Base-by-base conservation (phyloP, 2,329 filamentous ascomycete species). In the Teratosphaeria gauchensis region DNA sequence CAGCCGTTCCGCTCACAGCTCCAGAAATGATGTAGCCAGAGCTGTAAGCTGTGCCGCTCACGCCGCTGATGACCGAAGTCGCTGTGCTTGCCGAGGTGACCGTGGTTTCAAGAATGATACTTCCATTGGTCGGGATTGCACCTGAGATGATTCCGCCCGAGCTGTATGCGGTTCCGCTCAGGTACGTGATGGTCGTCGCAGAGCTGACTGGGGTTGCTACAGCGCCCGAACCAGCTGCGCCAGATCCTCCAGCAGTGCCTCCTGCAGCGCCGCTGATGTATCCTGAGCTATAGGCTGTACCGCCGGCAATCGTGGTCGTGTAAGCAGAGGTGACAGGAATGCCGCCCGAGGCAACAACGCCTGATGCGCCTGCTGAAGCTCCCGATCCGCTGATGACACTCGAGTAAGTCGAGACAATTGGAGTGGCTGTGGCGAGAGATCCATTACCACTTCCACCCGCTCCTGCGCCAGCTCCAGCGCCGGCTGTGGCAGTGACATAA, bases 101-200 rank as follows among this genome's bases (percentile, higher is more conserved):
- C 8, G 30, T 54, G 35, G 52, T 32, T 16, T 12, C 52, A 31
- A 21, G 32, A 54, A 35, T 54, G 28, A 32, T 3, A n/a, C 16
- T 32, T 3, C 30, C 32, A 30, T 31, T 32, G 12, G 21, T 16
- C 14, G 30, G 28, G 28, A 35, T 31, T 2, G 30, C 52, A 21
- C 30, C 59, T n/a, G 57, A 59, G 24, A 54, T 48, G n/a, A 54
- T 54, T 19, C 24, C 51, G 32, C 61, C 61, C 0, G 59, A 59
- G 59, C 65, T 66, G 58, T 28, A 65, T 5, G 65, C 64, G 4
- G 63, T 69, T 16, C 60, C 62, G 46, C 58, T 60, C 9, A 57
- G 60, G 33, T 61, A 64, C 35, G 59, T 55, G 58, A 64, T 62
- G 28, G 62, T 59, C 5, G 60, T 60, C 16, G 54, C 55, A 8